Evolutionary conservation across 129 eudicot genomes (phyloP).

Genomic region (Chrysanthemum lavandulifolium): DNA sequence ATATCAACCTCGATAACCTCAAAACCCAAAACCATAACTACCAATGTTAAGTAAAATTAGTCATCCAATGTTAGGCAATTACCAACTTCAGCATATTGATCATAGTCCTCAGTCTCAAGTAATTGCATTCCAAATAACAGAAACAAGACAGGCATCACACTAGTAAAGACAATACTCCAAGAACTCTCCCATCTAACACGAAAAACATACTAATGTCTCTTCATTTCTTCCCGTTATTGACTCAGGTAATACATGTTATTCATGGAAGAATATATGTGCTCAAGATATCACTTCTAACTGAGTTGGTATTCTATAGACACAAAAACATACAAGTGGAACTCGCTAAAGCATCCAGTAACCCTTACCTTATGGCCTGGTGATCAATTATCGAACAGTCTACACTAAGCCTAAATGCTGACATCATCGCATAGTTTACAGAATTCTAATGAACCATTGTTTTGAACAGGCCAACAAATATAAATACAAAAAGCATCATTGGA

Average conservation of each 20-base stretch:
- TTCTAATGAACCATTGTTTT: constrained; percentile 1
- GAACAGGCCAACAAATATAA: background rate
- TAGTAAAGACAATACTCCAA: background rate
- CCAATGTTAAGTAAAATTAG: background rate
- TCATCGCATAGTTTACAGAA: background rate
- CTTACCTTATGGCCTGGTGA: background rate
- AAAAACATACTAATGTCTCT: background rate
- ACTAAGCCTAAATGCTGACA: constrained; percentile 1
- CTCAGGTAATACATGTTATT: background rate
- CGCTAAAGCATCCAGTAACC: background rate
- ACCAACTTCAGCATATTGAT: background rate
- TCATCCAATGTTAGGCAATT: background rate
- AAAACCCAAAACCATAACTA: background rate
- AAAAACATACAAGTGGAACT: background rate
- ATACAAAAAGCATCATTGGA: background rate
- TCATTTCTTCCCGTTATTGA: background rate
- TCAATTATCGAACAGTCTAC: background rate
- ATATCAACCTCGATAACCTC: background rate
- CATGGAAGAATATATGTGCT: background rate
- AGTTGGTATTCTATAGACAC: background rate
- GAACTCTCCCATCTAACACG: background rate
- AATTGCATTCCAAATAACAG: background rate
- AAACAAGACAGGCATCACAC: background rate
- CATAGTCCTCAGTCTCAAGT: background rate
- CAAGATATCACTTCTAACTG: background rate